Base-by-base conservation (phyloP, 164 flowering plant species). In the Saururus chinensis region DNA sequence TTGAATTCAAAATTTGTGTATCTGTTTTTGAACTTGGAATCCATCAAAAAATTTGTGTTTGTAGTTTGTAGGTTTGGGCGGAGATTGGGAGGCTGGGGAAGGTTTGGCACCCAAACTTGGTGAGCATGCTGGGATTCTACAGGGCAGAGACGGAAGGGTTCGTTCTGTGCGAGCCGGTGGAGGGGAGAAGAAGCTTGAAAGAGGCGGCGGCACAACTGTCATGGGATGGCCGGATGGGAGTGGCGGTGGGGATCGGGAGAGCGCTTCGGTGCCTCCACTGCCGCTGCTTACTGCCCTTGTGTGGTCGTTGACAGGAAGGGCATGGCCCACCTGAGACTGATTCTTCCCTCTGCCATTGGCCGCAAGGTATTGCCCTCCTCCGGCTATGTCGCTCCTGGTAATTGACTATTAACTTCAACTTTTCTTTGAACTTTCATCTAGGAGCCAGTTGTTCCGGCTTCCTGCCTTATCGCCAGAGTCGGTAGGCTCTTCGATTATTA, bases 341-440 rank as follows among this genome's bases (percentile, higher is more conserved):
- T 66, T 53, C 68, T 75, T 66, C 76, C 82, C 3, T 74, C 68
- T 11, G 4, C 53, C 57, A 26, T 53, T 40, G 51, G 9, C n/a
- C 45, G 75, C 21, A 84, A 82, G 60, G 45, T 76, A 54, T 73
- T 76, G 42, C 42, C 65, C 53, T 74, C 82, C 48, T 82, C 89
- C 0, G 72, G 75, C 68, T 78, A 82, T 70, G 67, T 70, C 49
- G 84, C 87, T 23, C 86, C 87, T 73, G 93, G 93, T 87, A 80
- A 49, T n/a, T 49, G 52, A 49, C 52, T 49, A n/a, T 13, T 13
- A 3, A 16, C 52, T 49, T n/a, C n/a, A n/a, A n/a, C n/a, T n/a
- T n/a, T n/a, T n/a, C n/a, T n/a, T n/a, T n/a, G n/a, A n/a, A n/a
- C n/a, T n/a, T n/a, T n/a, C n/a, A n/a, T n/a, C n/a, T n/a, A n/a